These are phyloP conservation scores for Platanus orientalis DNA, from an alignment of 164 flowering plant species.

Conservation along the genomic window DNA sequence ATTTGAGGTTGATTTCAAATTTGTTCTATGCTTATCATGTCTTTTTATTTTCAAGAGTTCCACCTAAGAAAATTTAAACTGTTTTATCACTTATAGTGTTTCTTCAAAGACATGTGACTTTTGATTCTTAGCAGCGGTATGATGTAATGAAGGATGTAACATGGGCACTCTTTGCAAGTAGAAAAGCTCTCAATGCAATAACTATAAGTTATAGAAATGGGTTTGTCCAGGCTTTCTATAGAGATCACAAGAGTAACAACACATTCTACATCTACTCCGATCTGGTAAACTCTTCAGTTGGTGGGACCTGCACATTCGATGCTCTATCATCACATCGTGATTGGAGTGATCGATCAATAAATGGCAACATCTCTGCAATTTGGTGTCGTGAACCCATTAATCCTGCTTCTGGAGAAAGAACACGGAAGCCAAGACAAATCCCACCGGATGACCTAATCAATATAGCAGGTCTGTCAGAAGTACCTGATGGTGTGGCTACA, in stretches of 20 bases:
- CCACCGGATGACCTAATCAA: slow-evolving; percentile 87
- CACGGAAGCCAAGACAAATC: slow-evolving; percentile 51
- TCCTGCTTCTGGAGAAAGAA: slow-evolving; percentile 68
- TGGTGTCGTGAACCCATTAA: slow-evolving; percentile 89
- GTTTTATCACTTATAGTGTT: not conserved
- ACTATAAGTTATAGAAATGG: slow-evolving; percentile 87
- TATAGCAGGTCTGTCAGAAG: slow-evolving; percentile 77
- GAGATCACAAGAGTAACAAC: slow-evolving; percentile 77
- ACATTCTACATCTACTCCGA: slow-evolving; percentile 92
- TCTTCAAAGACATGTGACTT: not conserved
- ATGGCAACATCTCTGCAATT: slow-evolving; percentile 57
- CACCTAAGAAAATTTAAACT: not conserved
- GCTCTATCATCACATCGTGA: slow-evolving; percentile 37
- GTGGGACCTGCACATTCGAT: slow-evolving; percentile 19
- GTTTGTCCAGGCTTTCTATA: slow-evolving; percentile 93
- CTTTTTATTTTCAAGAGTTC: not conserved
- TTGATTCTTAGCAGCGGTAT: slow-evolving; percentile 54
- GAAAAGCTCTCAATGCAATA: slow-evolving; percentile 80
- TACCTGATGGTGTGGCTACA: slow-evolving; percentile 85
- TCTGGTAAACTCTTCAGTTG: slow-evolving; percentile 52
- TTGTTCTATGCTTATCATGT: not conserved
- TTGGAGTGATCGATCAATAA: slow-evolving; percentile 54
- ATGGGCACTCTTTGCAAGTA: slow-evolving; percentile 91
- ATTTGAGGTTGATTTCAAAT: slow-evolving; percentile 57
- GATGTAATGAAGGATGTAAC: slow-evolving; percentile 77